Evolutionary conservation across 768 basidiomycete genomes (phyloP), one percentile per base, ranked within the genome.

Genomic region (Termitomyces titanicus): DNA sequence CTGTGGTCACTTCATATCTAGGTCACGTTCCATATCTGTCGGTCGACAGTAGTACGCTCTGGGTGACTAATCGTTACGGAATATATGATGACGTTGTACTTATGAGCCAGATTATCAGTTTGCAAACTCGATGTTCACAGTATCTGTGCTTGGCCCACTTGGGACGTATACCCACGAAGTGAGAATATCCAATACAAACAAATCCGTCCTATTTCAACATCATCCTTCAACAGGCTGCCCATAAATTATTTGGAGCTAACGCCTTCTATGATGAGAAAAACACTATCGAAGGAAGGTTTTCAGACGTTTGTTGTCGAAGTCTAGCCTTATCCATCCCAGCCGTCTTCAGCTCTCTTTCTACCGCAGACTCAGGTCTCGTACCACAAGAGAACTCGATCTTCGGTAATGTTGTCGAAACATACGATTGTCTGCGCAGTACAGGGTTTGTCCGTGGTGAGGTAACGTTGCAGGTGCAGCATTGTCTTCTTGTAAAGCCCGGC

Each of bases 371-470:
- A 46, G 89, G 80, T 24, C 75, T 92, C n/a, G 74, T 92, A 27
- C 90, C 90, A 20, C 86, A 89, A 66, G 90, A 93, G 68, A 93
- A 93, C 61, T 83, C 83, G 15, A 86, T 82, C 34, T 86, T 84
- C 60, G 90, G 90, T 11, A 74, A 72, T 17, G 90, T 93, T 7
- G 70, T 82, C 20, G 90, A 93, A 67, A 88, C 88, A 1, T 91
- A 88, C 63, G 85, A 90, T 63, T 58, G 72, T 33, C 70, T 92
- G 45, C 83, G 85, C 24, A 62, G 69, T 38, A 65, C 67, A 13
- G 78, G 72, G 8, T 86, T 83, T 62, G 72, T 92, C 37, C 72
- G 78, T 52, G 89, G 86, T 13, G 82, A 82, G 61, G 73, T 82
- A 20, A 76, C 77, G 8, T 69, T 91, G 11, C 72, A 75, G 47